phyloP scores from a whole-genome alignment of 2,329 filamentous ascomycete species.

The Hypoxylon sp. region DNA sequence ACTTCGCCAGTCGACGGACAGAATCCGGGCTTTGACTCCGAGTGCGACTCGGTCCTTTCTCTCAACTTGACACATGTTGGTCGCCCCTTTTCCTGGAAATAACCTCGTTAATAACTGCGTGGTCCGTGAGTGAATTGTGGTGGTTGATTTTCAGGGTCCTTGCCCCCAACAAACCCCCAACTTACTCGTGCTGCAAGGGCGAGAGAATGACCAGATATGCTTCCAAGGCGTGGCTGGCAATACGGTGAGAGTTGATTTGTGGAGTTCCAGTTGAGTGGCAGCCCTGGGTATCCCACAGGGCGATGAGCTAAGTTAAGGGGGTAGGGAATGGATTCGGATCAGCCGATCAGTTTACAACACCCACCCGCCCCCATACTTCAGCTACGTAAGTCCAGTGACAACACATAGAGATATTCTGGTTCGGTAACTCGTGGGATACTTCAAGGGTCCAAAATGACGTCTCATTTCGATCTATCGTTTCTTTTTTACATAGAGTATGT shows the following conservation, averaged over 20 bases:
- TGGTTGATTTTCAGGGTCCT: constrained; percentile 38
- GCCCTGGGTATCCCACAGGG: constrained; percentile 33
- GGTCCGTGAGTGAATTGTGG: constrained; percentile 22
- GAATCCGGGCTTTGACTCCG: constrained; percentile 26
- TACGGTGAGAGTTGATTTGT: constrained; percentile 42
- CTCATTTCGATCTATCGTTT: constrained; percentile 11
- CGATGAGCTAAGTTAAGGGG: constrained; percentile 30
- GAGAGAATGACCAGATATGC: constrained; percentile 19
- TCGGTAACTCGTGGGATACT: constrained; percentile 19
- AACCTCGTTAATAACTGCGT: constrained; percentile 24
- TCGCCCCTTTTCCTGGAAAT: constrained; percentile 16
- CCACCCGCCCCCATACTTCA: constrained; percentile 23
- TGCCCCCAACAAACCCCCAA: constrained; percentile 35
- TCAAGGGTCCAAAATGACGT: constrained; percentile 14
- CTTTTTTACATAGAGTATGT: constrained; percentile 6
- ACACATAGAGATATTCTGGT: constrained; percentile 18
- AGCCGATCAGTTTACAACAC: constrained; percentile 38
- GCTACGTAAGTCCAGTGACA: constrained; percentile 36
- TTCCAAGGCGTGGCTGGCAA: constrained; percentile 24
- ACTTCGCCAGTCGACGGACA: constrained; percentile 2
- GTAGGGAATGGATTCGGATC: constrained; percentile 28
- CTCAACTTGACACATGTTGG: constrained; percentile 6
- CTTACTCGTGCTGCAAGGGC: constrained; percentile 39
- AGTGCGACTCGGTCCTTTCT: constrained; percentile 21
- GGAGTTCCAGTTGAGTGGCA: constrained; percentile 25